These are phyloP conservation scores for Yarrowia deformans DNA, from an alignment of 805 yeast species.

Conservation along the genomic window DNA sequence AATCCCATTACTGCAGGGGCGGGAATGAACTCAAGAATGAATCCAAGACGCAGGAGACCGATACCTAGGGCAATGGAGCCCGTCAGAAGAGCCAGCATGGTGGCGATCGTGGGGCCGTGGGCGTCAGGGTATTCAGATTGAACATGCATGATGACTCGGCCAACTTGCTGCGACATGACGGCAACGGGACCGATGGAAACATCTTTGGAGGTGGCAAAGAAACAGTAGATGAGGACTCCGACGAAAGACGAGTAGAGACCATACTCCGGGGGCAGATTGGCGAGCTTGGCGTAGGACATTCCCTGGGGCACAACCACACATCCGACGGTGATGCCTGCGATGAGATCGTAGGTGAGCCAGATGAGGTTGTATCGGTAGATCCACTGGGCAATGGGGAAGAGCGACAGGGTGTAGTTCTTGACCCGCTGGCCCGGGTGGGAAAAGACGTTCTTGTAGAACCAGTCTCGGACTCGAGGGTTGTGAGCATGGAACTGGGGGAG, in stretches of 20 bases:
- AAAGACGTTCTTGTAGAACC: slow-evolving; percentile 23
- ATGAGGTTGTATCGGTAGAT: slow-evolving; percentile 77
- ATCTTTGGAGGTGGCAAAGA: slow-evolving; percentile 95
- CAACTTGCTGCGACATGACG: slow-evolving; percentile 87
- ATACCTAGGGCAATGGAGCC: slow-evolving; percentile 85
- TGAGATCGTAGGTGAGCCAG: slow-evolving; percentile 83
- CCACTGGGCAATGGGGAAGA: slow-evolving; percentile 88
- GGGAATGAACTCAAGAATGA: slow-evolving; percentile 86
- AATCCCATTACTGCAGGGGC: slow-evolving; percentile 93
- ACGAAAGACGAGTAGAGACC: slow-evolving; percentile 92
- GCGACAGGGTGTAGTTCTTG: slow-evolving; percentile 61
- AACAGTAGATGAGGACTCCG: slow-evolving; percentile 86
- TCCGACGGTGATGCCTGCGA: slow-evolving; percentile 94
- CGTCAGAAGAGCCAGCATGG: slow-evolving; percentile 77
- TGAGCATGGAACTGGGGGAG: slow-evolving; percentile 33
- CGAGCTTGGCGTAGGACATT: slow-evolving; percentile 92
- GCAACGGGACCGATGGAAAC: slow-evolving; percentile 97
- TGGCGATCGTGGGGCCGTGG: slow-evolving; percentile 76
- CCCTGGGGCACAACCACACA: slow-evolving; percentile 93
- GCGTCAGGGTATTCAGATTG: slow-evolving; percentile 57
- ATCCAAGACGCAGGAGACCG: slow-evolving; percentile 84
- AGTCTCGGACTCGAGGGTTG: slow-evolving; percentile 27
- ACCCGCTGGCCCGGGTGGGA: slow-evolving; percentile 54
- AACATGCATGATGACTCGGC: slow-evolving; percentile 75
- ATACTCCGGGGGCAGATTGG: slow-evolving; percentile 79